A percentile compares a stretch with the other conserved stretches of the same genome.
These are phyloP conservation scores for Candida schatavii DNA, from an alignment of 805 yeast species.

Conservation along the genomic window DNA sequence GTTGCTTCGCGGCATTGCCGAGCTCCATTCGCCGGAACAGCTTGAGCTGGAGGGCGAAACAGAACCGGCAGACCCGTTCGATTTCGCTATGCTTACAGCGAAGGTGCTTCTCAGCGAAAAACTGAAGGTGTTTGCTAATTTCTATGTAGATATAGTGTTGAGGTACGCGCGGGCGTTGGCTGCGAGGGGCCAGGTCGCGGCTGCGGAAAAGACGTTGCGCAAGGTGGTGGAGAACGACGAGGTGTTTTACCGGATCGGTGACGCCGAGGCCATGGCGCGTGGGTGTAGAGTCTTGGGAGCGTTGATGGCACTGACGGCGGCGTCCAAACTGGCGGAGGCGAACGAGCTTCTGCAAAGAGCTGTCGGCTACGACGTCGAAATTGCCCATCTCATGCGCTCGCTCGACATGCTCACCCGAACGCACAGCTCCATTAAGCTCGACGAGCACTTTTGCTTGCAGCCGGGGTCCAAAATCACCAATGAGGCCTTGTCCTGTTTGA, in stretches of 20 bases:
- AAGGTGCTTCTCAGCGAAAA: conserved; percentile 26
- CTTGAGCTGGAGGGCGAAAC: conserved; percentile 17
- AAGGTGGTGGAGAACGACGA: conserved; percentile 34
- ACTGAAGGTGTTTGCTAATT: conserved; percentile 34
- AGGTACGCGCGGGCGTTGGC: conserved; percentile 39
- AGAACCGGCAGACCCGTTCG: conserved; percentile 26
- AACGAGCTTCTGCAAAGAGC: background rate
- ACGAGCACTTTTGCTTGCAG: conserved; percentile 23
- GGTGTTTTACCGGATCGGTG: conserved; percentile 36
- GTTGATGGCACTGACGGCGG: conserved; percentile 15
- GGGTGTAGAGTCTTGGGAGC: conserved; percentile 36
- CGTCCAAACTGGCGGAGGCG: background rate
- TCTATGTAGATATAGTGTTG: conserved; percentile 41
- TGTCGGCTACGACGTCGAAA: conserved; percentile 18
- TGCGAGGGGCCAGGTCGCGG: conserved; percentile 37
- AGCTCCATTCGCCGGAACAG: conserved; percentile 15
- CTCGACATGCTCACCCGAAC: conserved; percentile 31
- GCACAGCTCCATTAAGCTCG: conserved; percentile 22
- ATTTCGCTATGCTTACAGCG: conserved; percentile 33
- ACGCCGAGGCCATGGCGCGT: conserved; percentile 38
- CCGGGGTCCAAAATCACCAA: conserved; percentile 31
- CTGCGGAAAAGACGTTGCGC: conserved; percentile 25
- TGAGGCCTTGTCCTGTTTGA: conserved; percentile 32
- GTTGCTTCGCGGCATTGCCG: conserved; percentile 20
- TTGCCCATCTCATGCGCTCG: conserved; percentile 27